phyloP scores from a whole-genome alignment of 2,329 filamentous ascomycete genomes.

The Grosmannia serpens region DNA sequence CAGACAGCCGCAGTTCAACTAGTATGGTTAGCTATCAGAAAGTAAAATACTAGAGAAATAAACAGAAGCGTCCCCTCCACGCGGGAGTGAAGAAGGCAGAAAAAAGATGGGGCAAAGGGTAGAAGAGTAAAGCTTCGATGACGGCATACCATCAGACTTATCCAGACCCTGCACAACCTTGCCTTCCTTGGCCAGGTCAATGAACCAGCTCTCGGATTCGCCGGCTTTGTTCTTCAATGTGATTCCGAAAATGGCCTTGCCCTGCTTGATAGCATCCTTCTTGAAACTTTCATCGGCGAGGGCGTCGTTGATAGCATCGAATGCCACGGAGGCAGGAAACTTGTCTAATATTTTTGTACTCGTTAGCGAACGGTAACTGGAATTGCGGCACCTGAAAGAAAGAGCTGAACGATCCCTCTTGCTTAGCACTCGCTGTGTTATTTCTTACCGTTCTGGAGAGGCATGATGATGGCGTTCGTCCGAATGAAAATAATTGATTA shows the following conservation, averaged over 20 bases:
- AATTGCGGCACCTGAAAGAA: not conserved
- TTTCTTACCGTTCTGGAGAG: constrained; percentile 10
- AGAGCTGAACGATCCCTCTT: not conserved
- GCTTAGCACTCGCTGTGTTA: not conserved
- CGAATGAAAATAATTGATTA: too few species aligned
- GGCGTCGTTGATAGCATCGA: constrained; percentile 71
- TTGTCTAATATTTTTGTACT: constrained; percentile 38
- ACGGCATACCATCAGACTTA: constrained; percentile 68
- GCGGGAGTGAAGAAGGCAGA: too few species aligned
- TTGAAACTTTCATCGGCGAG: constrained; percentile 61
- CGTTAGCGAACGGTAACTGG: not conserved
- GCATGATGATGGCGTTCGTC: constrained; percentile 4
- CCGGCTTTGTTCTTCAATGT: constrained; percentile 79
- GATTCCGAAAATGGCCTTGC: constrained; percentile 80
- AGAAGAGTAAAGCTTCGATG: not conserved
- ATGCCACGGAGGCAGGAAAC: constrained; percentile 84
- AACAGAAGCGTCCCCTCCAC: too few species aligned
- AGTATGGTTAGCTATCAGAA: not conserved
- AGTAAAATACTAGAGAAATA: not conserved
- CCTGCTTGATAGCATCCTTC: constrained; percentile 80
- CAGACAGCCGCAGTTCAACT: constrained; percentile 81
- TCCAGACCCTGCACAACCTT: constrained; percentile 65
- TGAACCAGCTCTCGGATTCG: constrained; percentile 78
- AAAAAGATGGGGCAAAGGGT: not conserved
- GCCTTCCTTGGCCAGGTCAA: constrained; percentile 88